A percentile compares a stretch with the other conserved stretches of the same genome.
Conservation (phyloP, 768 basidiomycete species). For the Cystofilobasidium macerans region DNA sequence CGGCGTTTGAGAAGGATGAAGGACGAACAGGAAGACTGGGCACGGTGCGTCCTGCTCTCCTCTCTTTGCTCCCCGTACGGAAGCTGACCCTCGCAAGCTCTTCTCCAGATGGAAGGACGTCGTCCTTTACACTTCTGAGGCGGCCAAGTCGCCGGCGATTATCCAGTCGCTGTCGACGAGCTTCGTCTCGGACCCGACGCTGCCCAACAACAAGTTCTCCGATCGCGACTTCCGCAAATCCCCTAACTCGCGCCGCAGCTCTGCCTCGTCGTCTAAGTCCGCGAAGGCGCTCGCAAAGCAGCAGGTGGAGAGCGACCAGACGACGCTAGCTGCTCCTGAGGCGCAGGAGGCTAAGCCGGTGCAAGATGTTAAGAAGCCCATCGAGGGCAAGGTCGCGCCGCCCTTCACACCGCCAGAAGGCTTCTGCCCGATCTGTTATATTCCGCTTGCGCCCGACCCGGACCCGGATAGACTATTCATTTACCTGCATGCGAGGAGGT, state of each 20-base stretch:
- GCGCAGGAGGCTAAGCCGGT: background rate
- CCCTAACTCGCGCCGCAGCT: constrained; percentile 52
- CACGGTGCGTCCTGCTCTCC: constrained; percentile 31
- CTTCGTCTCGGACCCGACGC: constrained; percentile 18
- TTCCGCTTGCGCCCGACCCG: constrained; percentile 87
- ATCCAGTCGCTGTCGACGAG: constrained; percentile 13
- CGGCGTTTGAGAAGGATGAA: constrained; percentile 35
- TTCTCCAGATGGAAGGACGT: constrained; percentile 38
- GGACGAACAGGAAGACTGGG: constrained; percentile 39
- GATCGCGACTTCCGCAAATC: background rate
- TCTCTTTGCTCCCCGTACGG: background rate
- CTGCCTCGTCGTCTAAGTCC: constrained; percentile 41
- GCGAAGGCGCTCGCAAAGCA: background rate
- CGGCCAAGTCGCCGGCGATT: constrained; percentile 21
- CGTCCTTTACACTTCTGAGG: constrained; percentile 34
- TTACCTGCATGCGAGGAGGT: constrained; percentile 64
- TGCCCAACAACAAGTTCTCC: constrained; percentile 13
- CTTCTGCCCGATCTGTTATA: constrained; percentile 83
- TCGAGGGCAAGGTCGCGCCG: background rate
- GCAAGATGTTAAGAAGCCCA: constrained; percentile 68
- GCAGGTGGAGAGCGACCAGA: background rate
- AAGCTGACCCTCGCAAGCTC: background rate
- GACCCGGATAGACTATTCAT: constrained; percentile 85
- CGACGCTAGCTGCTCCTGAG: constrained; percentile 32
- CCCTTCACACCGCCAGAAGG: constrained; percentile 28